These are phyloP conservation scores for Hymenoscyphus fraxineus DNA, from an alignment of 2,329 filamentous ascomycete genomes.

Conservation along the genomic window DNA sequence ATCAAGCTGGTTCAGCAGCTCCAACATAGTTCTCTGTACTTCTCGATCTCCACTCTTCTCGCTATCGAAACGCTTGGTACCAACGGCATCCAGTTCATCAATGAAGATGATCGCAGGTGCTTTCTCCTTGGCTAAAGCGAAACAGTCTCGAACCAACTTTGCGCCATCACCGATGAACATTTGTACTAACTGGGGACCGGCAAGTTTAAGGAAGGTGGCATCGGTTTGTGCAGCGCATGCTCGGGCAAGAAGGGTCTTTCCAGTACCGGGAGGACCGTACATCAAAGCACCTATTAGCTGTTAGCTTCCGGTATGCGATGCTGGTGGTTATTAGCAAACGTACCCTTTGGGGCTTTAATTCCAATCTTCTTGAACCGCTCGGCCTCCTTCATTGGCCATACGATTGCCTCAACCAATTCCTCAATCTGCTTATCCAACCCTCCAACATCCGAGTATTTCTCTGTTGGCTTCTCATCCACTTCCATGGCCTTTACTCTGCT, in stretches of 20 bases:
- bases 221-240: slow-evolving; percentile 97
- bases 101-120: slow-evolving; percentile 99
- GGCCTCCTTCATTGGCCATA: slow-evolving; percentile 99
- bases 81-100: slow-evolving; percentile 96
- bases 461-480: slow-evolving; percentile 98
- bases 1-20: slow-evolving; percentile 96
- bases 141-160: slow-evolving; percentile 95
- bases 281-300: slow-evolving; percentile 77
- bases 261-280: slow-evolving; percentile 91
- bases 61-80: slow-evolving; percentile 97
- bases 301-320: slow-evolving; percentile 5
- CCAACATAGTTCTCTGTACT: slow-evolving; percentile 97
- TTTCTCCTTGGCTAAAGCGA: slow-evolving; percentile 97
- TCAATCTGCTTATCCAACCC: slow-evolving; percentile 98
- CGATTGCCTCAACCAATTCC: slow-evolving; percentile 95
- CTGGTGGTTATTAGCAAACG: slow-evolving; percentile 22
- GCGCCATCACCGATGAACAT: slow-evolving; percentile 99
- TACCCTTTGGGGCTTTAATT: slow-evolving; percentile 99
- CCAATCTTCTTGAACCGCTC: slow-evolving; percentile 99
- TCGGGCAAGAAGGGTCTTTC: slow-evolving; percentile 87
- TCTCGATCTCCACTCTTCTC: slow-evolving; percentile 97
- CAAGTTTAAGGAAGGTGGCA: slow-evolving; percentile 96
- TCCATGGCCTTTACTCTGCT: slow-evolving; percentile 99
- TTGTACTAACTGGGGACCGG: slow-evolving; percentile 94
- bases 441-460: slow-evolving; percentile 98